Base-by-base conservation (phyloP, 2,329 filamentous ascomycete genomes). In the Trichoderma sp. region DNA sequence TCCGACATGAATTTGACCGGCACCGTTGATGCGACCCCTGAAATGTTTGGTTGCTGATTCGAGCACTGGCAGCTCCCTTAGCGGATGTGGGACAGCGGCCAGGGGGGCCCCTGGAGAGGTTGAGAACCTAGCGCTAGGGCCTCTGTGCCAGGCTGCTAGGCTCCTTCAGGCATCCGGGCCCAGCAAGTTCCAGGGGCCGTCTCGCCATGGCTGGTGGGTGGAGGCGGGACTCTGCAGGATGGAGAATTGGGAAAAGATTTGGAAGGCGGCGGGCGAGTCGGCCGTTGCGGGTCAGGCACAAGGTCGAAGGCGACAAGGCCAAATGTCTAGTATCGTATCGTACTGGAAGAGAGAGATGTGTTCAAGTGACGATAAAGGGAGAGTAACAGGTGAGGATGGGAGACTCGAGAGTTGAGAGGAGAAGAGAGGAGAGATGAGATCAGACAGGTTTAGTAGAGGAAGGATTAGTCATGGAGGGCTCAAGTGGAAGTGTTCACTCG, bases 151-250 rank as follows among this genome's bases (percentile, higher is more conserved):
- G 39, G 19, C 59, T 26, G 48, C 59, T 52, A 63, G 39, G 19
- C 59, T 26, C 24, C 26, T 63, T 63, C 7, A 19, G 59, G 47
- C 30, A 60, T 43, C 57, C 57, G 41, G 39, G 59, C 24, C 59
- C 45, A 24, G 39, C 59, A 45, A 45, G 48, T 62, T 45, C 24
- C 50, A 54, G 59, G 59, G 50, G 26, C 41, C 41, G 59, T 63
- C 59, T 63, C 50, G 50, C 50, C 50, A 63, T 61, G 44, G 58
- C 19, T 28, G 21, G 14, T 50, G 59, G 39, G 59, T 63, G 59
- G 59, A 63, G 59, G 59, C 59, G 59, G 59, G 50, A 54, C 59
- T 45, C 34, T 63, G 59, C 59, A 63, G 59, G 59, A 55, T 45
- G 45, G 34, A 48, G 59, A 45, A 45, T 14, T 39, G 34, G 34